These are phyloP conservation scores for Yarrowia sp. DNA, from an alignment of 805 yeast genomes.

Conservation along the genomic window DNA sequence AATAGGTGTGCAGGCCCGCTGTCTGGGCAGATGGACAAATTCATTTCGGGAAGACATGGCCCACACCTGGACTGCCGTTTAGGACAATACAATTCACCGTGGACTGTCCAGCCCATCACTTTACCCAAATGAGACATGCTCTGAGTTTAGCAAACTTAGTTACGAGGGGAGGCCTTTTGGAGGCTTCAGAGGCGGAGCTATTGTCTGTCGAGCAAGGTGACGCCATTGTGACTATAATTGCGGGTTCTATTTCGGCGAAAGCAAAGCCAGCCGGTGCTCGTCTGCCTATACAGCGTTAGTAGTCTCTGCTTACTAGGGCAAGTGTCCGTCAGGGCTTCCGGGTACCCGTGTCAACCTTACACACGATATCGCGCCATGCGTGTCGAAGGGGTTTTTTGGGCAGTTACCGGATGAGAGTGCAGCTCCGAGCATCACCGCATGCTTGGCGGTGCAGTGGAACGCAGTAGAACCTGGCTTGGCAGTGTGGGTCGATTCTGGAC, in stretches of 20 bases:
- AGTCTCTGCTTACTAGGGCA: too few relatives aligned
- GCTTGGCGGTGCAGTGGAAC: conserved; percentile 14
- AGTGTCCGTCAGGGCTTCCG: too few relatives aligned
- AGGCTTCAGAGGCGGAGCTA: not conserved
- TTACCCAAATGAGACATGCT: conserved; percentile 16
- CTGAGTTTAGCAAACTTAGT: conserved; percentile 17
- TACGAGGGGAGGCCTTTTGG: not conserved
- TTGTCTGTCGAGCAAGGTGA: not conserved
- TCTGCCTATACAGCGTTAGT: not conserved
- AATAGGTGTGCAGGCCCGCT: not conserved
- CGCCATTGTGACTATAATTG: not conserved
- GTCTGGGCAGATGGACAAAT: not conserved
- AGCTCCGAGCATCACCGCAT: not conserved
- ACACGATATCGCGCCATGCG: conserved; percentile 3
- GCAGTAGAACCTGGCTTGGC: not conserved
- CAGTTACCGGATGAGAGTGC: not conserved
- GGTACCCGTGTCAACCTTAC: not conserved
- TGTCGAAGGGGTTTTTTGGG: conserved; percentile 2
- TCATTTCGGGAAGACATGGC: too few relatives aligned
- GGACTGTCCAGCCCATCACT: conserved; percentile 8
- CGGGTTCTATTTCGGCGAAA: not conserved
- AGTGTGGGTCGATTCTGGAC: not conserved
- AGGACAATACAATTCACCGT: not conserved
- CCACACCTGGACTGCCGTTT: too few relatives aligned
- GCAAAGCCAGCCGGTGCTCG: not conserved